Evolutionary conservation across 2,329 filamentous ascomycete species (phyloP).

Genomic region (Nigrospora osmanthi): DNA sequence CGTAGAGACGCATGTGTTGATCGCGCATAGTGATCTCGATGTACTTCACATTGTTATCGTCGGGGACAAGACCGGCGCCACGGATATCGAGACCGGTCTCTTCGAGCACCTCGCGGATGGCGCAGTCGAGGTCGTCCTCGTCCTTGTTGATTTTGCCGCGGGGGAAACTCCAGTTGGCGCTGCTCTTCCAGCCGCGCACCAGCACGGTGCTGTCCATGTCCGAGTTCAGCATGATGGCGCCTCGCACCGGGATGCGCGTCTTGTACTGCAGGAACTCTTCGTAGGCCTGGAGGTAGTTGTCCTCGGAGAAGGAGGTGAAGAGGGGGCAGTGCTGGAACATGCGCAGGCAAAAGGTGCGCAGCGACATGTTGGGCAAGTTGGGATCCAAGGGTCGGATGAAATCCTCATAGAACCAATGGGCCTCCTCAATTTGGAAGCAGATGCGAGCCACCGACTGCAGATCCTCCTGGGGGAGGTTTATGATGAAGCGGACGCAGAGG

Average conservation of each 20-base stretch:
- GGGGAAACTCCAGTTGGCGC: slow-evolving; percentile 93
- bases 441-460: slow-evolving; percentile 85
- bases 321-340: slow-evolving; percentile 95
- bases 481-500: slow-evolving; percentile 94
- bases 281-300: slow-evolving; percentile 75
- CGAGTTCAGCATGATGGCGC: slow-evolving; percentile 86
- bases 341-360: slow-evolving; percentile 77
- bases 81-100: slow-evolving; percentile 87
- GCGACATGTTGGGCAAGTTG: slow-evolving; percentile 72
- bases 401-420: slow-evolving; percentile 99
- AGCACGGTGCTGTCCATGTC: slow-evolving; percentile 91
- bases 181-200: slow-evolving; percentile 97
- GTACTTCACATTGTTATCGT: slow-evolving; percentile 65
- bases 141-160: slow-evolving; percentile 98
- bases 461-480: slow-evolving; percentile 90
- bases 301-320: slow-evolving; percentile 70
- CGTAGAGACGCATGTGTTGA: slow-evolving; percentile 86
- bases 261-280: slow-evolving; percentile 93
- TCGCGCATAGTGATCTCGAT: slow-evolving; percentile 88
- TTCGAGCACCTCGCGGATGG: slow-evolving; percentile 88
- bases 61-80: slow-evolving; percentile 66
- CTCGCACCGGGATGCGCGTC: slow-evolving; percentile 84
- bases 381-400: slow-evolving; percentile 90
- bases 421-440: slow-evolving; percentile 98
- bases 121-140: slow-evolving; percentile 88